Base-by-base conservation (phyloP, 106 monocot genomes). In the Dendrobium catenatum region DNA sequence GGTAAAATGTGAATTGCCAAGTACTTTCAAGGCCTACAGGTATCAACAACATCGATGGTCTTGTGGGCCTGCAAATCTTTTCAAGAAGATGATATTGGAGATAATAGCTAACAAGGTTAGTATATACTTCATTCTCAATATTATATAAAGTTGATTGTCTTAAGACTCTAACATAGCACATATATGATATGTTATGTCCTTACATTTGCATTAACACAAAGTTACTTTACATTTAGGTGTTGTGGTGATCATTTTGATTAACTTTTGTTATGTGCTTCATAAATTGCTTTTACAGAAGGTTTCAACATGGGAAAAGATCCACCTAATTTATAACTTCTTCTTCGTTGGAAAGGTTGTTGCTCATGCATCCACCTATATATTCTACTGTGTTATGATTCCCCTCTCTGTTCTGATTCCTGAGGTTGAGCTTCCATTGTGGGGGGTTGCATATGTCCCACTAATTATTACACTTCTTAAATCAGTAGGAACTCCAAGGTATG, bases 251-350 rank as follows among this genome's bases (percentile, higher is more conserved):
- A 46, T 46, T 46, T 9, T 9, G 9, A 46, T 46, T 15, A 51
- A 51, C 0, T 51, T 51, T 13, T 51, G 10, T 15, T 13, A 51
- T 2, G 1, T 51, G 13, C 10, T 51, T 51, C 2, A 51, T 51
- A 13, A 61, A n/a, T 61, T 61, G 61, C 6, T 61, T 61, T 61
- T 83, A 82, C 88, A 91, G 91, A 88, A 84, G 82, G 91, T 91
- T 51, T 83, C 86, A 4, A 4, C 72, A 10, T 82, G 77, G 86
- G 84, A 89, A 86, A 89, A 84, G 33, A 5, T 86, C 17, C 79
- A 89, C 78, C 20, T 90, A 9, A 55, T 87, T 5, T 90, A 83
- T 81, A 81, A 81, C 85, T 90, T 90, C 83, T 90, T 90, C 83
- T 87, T 90, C 54, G 83, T 87, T 0, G 83, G 83, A 27, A 90